Evolutionary conservation across 306 rosid species (phyloP).

Genomic region (Dryas alaskensis): DNA sequence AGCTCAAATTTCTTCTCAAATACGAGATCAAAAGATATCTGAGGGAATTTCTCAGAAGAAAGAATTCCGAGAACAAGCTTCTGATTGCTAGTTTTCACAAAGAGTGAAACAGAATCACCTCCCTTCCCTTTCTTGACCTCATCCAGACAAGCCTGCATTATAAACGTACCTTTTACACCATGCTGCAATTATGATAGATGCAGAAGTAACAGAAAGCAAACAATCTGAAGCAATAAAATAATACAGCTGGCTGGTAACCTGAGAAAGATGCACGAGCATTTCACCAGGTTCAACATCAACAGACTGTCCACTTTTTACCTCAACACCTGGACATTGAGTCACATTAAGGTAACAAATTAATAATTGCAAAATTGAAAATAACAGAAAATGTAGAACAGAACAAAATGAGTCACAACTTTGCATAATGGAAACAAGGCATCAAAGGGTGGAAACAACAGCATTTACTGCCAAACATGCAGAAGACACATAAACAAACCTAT

Average conservation of each 20-base stretch:
- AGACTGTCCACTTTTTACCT: slow-evolving; percentile 46
- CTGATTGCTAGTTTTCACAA: slow-evolving; percentile 44
- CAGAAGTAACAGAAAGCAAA: neutral
- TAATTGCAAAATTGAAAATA: neutral
- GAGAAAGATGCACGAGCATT: slow-evolving; percentile 45
- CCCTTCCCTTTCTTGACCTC: slow-evolving; percentile 52
- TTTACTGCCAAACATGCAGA: neutral
- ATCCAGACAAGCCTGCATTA: slow-evolving; percentile 57
- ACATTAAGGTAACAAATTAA: neutral
- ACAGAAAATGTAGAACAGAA: no score
- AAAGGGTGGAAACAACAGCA: neutral
- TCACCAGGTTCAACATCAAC: slow-evolving; percentile 39
- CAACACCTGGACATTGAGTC: slow-evolving; percentile 38
- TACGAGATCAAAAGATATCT: slow-evolving; percentile 52
- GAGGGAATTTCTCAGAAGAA: slow-evolving; percentile 55
- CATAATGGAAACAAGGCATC: neutral
- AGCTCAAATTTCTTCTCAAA: slow-evolving; percentile 62
- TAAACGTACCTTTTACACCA: slow-evolving; percentile 5
- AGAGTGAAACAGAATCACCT: slow-evolving; percentile 46
- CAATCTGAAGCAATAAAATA: neutral
- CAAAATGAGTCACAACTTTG: neutral
- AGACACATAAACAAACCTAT: neutral
- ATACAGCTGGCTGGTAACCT: slow-evolving; percentile 32
- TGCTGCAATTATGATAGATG: slow-evolving; percentile 5
- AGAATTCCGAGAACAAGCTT: slow-evolving; percentile 61